Percentiles rank a stretch among this genome's conserved stretches.
These are phyloP conservation scores for Terfezia claveryi DNA, from an alignment of 495 filamentous ascomycete species.

Conservation along the genomic window DNA sequence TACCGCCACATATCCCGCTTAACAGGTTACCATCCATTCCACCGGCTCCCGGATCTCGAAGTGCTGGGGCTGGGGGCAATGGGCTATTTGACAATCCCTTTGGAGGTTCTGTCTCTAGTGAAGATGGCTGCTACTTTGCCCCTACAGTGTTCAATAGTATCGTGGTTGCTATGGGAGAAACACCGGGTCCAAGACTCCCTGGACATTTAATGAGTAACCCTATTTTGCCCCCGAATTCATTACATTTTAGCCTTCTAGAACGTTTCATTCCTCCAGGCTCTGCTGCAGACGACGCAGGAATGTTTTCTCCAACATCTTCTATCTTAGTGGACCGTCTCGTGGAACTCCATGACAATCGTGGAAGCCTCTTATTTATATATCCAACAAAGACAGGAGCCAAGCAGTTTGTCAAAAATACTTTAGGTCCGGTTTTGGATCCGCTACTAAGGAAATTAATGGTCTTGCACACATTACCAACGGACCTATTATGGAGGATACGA, in stretches of 20 bases:
- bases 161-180: constrained; percentile 16
- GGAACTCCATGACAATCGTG: constrained; percentile 38
- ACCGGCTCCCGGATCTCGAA: constrained; percentile 1
- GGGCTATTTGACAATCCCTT: constrained; percentile 11
- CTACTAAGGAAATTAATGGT: constrained; percentile 42
- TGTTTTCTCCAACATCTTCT: constrained; percentile 36
- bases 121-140: constrained; percentile 15
- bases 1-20: constrained; percentile 17
- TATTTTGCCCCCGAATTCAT: constrained; percentile 39
- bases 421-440: constrained; percentile 46
- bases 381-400: constrained; percentile 40
- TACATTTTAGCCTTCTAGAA: constrained; percentile 45
- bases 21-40: constrained; percentile 15
- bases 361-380: constrained; percentile 45
- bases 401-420: constrained; percentile 41
- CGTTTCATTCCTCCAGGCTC: constrained; percentile 49
- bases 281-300: constrained; percentile 34
- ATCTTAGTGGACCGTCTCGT: constrained; percentile 44
- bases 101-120: constrained; percentile 6
- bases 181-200: constrained; percentile 19
- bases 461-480: constrained; percentile 37
- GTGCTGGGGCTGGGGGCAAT: constrained; percentile 1
- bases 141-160: constrained; percentile 20
- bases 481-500: constrained; percentile 35
- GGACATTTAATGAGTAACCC: constrained; percentile 28